Conservation (phyloP, 1,284 basidiomycete genomes). For the Boletus sp. region DNA sequence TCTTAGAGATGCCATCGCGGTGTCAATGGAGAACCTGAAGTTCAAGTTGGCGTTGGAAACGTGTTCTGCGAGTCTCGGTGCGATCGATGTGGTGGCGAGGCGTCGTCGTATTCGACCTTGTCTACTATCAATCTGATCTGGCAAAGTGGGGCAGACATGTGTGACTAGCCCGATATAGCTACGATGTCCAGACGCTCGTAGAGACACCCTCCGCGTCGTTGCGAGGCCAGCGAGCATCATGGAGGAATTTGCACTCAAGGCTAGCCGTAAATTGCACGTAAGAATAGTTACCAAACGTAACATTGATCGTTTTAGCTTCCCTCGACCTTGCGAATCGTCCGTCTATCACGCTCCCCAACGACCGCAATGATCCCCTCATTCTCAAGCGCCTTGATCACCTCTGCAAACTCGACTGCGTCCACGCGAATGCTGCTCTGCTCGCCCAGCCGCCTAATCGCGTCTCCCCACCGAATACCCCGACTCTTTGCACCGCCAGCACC, state of each 20-base stretch:
- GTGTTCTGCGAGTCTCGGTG: constrained; percentile 6
- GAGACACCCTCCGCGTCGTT: background rate
- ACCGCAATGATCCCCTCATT: constrained; percentile 83
- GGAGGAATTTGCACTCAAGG: background rate
- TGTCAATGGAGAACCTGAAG: constrained; percentile 16
- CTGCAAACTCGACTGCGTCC: constrained; percentile 74
- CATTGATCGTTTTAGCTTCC: constrained; percentile 20
- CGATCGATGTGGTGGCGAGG: constrained; percentile 15
- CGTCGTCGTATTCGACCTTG: constrained; percentile 5
- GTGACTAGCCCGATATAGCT: constrained; percentile 25
- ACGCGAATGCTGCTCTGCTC: constrained; percentile 79
- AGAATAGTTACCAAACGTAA: too few relatives aligned
- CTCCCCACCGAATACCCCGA: constrained; percentile 75
- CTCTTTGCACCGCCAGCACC: constrained; percentile 45
- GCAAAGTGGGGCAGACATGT: background rate
- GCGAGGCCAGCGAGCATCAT: background rate
- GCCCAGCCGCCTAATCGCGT: constrained; percentile 70
- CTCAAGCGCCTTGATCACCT: constrained; percentile 76
- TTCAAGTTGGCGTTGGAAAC: background rate
- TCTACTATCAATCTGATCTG: constrained; percentile 1
- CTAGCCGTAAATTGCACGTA: background rate
- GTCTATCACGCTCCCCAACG: constrained; percentile 79
- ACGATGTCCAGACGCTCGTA: constrained; percentile 1
- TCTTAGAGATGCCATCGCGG: constrained; percentile 39
- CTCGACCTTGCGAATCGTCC: constrained; percentile 68